Base-by-base conservation (phyloP, 805 yeast genomes). In the Huiozyma sinensis region DNA sequence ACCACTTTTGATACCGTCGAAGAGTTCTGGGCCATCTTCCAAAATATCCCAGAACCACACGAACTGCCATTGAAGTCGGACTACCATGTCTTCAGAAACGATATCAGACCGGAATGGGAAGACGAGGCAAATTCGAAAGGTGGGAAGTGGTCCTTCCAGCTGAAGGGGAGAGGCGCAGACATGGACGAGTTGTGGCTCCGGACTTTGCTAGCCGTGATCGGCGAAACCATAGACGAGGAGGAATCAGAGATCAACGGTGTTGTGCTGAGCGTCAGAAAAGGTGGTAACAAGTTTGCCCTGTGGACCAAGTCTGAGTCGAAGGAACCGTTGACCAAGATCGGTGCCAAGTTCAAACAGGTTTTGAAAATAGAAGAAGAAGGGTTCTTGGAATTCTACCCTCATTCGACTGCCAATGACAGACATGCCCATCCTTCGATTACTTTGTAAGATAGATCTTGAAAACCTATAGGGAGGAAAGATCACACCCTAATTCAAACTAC, bases 51-150 rank as follows among this genome's bases (percentile, higher is more conserved):
- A 53, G 79, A 79, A 56, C 95, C 95, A 42, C 77, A 79, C 50
- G 95, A 88, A 62, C 75, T 92, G 62, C 97, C 97, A 55, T 61
- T 82, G 58, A 85, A 81, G 67, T 84, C 96, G 9, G 97, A 92
- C 68, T 90, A 90, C 70, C 95, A 92, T 65, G 77, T 90, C 60
- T 92, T 92, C 74, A 83, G 90, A 70, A 84, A 83, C 63, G 95
- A 88, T 46, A 79, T 92, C 58, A 83, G 86, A 66, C 98, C 98
- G 45, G 97, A 92, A 74, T 92, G 98, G 98, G 98, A 92, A 73
- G 97, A 92, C 66, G 73, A 70, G 44, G 76, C 78, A 52, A 92
- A 92, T 68, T 66, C 84, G 47, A 74, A 80, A 55, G 98, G 98
- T 62, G 98, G 98, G 60, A 87, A 85, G 70, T 92, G 96, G 95